These are phyloP conservation scores for Exophiala xenobiotica DNA, from an alignment of 2,329 filamentous ascomycete genomes.

Conservation along the genomic window DNA sequence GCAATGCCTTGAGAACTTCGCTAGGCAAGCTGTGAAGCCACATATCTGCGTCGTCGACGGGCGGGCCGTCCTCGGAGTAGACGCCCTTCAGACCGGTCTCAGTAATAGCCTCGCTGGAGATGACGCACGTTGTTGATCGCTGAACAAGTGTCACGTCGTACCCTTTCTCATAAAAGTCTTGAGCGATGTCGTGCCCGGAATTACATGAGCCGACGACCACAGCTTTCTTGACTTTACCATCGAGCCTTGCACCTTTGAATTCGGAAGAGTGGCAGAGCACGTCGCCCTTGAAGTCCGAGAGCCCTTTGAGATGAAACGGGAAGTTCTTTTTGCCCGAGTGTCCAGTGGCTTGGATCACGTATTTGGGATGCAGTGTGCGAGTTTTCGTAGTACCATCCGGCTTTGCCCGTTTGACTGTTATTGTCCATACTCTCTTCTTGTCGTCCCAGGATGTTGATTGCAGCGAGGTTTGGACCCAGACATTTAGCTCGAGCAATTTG, in stretches of 20 bases:
- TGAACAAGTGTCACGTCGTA: conserved; percentile 70
- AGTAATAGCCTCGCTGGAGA: conserved; percentile 55
- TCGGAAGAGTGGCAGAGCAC: conserved; percentile 62
- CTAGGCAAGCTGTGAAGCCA: conserved; percentile 58
- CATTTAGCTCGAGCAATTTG: conserved; percentile 64
- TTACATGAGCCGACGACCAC: conserved; percentile 69
- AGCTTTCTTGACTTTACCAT: conserved; percentile 57
- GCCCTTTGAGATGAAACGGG: conserved; percentile 44
- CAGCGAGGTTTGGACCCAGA: conserved; percentile 60
- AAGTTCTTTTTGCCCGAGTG: conserved; percentile 65
- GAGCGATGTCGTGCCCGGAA: conserved; percentile 59
- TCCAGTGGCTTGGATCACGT: conserved; percentile 67
- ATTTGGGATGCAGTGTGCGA: conserved; percentile 59
- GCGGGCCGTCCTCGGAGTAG: conserved; percentile 52
- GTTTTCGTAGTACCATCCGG: conserved; percentile 43
- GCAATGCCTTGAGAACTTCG: conserved; percentile 60
- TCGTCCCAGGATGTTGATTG: conserved; percentile 53
- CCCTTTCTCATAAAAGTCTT: conserved; percentile 66
- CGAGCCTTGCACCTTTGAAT: conserved; percentile 53
- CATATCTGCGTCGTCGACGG: conserved; percentile 66
- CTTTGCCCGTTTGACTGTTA: conserved; percentile 49
- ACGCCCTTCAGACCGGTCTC: conserved; percentile 55
- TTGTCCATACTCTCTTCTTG: conserved; percentile 52
- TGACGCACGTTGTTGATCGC: conserved; percentile 63
- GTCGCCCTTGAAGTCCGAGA: conserved; percentile 58